Evolutionary conservation across 1,284 basidiomycete species (phyloP).

Genomic region (Schizophyllum commune): DNA sequence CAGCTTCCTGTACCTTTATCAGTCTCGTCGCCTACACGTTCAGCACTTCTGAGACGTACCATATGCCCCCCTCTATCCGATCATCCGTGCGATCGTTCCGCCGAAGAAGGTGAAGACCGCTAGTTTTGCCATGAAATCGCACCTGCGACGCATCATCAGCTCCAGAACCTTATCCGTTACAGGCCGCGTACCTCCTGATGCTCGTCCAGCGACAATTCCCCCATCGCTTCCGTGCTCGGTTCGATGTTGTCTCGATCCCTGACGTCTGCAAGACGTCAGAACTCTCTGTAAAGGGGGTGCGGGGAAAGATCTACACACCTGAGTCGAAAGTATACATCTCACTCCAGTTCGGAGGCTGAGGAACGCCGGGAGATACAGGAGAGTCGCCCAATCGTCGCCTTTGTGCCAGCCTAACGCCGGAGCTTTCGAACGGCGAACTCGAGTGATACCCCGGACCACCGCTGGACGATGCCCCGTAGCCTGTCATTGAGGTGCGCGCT

Average conservation of each 20-base stretch:
- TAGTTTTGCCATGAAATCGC: constrained; percentile 67
- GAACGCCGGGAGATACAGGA: not conserved
- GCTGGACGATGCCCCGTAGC: constrained; percentile 5
- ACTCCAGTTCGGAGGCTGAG: constrained; percentile 35
- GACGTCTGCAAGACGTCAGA: constrained; percentile 7
- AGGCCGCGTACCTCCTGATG: constrained; percentile 53
- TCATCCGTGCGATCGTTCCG: constrained; percentile 58
- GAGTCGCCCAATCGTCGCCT: constrained; percentile 34
- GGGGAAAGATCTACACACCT: not conserved
- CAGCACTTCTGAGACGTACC: constrained; percentile 33
- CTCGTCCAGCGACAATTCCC: constrained; percentile 77
- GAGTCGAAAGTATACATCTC: constrained; percentile 39
- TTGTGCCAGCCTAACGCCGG: constrained; percentile 28
- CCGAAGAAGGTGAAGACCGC: constrained; percentile 70
- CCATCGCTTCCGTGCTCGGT: constrained; percentile 42
- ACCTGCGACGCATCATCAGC: constrained; percentile 35
- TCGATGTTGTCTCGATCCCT: constrained; percentile 35
- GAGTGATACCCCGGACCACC: constrained; percentile 10
- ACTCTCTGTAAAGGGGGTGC: too few relatives aligned
- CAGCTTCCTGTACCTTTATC: constrained; percentile 45
- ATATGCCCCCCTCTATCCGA: constrained; percentile 66
- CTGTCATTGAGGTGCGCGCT: too few relatives aligned
- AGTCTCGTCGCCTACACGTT: not conserved
- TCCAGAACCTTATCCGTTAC: not conserved
- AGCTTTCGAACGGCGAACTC: constrained; percentile 9